phyloP scores from a whole-genome alignment of 2,329 filamentous ascomycete species.

The Penicillium sp. region DNA sequence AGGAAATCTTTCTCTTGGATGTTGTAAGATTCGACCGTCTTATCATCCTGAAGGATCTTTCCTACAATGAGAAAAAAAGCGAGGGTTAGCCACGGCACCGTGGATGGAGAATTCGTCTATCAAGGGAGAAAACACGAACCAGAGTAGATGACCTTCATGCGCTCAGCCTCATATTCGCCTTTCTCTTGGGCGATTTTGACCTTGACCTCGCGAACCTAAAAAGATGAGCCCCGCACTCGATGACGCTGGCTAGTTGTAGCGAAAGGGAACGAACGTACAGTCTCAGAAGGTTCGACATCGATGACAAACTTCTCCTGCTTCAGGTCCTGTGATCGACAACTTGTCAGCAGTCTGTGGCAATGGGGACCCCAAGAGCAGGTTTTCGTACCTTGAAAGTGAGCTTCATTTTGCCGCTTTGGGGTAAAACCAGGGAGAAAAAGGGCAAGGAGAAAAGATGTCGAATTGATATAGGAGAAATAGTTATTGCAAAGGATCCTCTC shows the following conservation, averaged over 20 bases:
- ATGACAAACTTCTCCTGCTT: slow-evolving; percentile 98
- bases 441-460: slow-evolving; percentile 7
- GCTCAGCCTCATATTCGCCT: slow-evolving; percentile 73
- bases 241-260: slow-evolving; percentile 11
- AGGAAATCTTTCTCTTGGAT: slow-evolving; percentile 99
- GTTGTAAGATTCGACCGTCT: slow-evolving; percentile 91
- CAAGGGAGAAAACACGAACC: slow-evolving; percentile 49
- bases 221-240: slow-evolving; percentile 29
- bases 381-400: slow-evolving; percentile 59
- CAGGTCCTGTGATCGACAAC: slow-evolving; percentile 58
- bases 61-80: slow-evolving; percentile 45
- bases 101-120: neutral
- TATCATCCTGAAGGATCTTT: slow-evolving; percentile 96
- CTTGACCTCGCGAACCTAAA: slow-evolving; percentile 79
- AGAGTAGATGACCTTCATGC: slow-evolving; percentile 96
- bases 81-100: slow-evolving; percentile 1
- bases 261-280: slow-evolving; percentile 51
- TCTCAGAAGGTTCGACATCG: slow-evolving; percentile 85
- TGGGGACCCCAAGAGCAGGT: slow-evolving; percentile 17
- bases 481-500: slow-evolving; percentile 6
- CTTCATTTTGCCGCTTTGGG: slow-evolving; percentile 50
- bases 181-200: slow-evolving; percentile 85
- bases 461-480: slow-evolving; percentile 5
- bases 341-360: slow-evolving; percentile 14
- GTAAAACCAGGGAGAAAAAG: slow-evolving; percentile 22